Conservation (phyloP, 768 basidiomycete genomes). For the Lyophyllum decastes region DNA sequence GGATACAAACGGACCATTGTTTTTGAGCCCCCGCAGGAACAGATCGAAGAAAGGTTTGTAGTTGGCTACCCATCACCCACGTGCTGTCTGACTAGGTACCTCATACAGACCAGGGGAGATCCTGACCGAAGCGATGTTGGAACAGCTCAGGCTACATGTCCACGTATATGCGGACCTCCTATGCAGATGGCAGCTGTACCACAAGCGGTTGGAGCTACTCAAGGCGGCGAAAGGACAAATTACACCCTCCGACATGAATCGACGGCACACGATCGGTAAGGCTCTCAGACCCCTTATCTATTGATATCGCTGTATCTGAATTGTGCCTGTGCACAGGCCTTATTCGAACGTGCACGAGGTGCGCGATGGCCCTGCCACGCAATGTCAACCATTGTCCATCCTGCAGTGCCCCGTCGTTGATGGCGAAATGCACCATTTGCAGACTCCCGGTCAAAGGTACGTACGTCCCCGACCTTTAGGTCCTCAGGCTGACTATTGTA, state of each 20-base stretch:
- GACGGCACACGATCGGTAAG: constrained; percentile 37
- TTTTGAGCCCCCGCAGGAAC: constrained; percentile 37
- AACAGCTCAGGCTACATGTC: constrained; percentile 54
- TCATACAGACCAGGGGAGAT: constrained; percentile 18
- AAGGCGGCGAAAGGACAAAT: constrained; percentile 52
- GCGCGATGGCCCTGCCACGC: constrained; percentile 33
- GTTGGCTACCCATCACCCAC: background rate
- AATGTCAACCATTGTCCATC: constrained; percentile 41
- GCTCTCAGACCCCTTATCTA: background rate
- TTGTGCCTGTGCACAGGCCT: constrained; percentile 36
- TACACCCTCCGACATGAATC: constrained; percentile 15
- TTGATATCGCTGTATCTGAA: background rate
- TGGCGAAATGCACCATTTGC: constrained; percentile 69
- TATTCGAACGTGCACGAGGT: constrained; percentile 47
- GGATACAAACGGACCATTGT: constrained; percentile 31
- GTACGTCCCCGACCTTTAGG: too few species aligned
- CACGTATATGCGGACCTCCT: constrained; percentile 75
- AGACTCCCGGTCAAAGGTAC: constrained; percentile 75
- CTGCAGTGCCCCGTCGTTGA: constrained; percentile 43
- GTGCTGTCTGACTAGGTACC: constrained; percentile 7
- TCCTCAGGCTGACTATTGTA: background rate
- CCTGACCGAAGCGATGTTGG: constrained; percentile 40
- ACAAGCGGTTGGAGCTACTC: constrained; percentile 73
- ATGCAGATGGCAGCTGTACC: constrained; percentile 68
- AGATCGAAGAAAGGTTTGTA: constrained; percentile 8